Evolutionary conservation across 2,329 filamentous ascomycete species (phyloP).

Genomic region (Knufia fluminis): DNA sequence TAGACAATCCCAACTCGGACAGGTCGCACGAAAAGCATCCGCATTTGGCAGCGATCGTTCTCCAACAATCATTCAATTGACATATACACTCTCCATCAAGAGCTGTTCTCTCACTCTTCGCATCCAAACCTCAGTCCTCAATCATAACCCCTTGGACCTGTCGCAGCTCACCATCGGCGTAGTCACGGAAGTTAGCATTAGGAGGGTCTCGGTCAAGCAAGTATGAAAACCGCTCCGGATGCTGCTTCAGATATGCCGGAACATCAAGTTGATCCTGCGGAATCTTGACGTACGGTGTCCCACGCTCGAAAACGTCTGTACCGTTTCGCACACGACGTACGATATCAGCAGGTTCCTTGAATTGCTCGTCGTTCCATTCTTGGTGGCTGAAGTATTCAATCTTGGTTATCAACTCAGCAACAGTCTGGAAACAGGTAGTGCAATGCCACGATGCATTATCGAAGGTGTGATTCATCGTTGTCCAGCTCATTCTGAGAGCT

Average conservation of each 20-base stretch:
- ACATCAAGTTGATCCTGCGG: constrained; percentile 44
- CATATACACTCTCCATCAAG: no score
- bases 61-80: no score
- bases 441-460: constrained; percentile 54
- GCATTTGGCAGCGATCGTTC: no score
- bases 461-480: constrained; percentile 23
- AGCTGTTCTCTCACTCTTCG: no score
- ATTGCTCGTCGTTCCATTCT: constrained; percentile 43
- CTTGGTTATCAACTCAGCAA: constrained; percentile 48
- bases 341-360: constrained; percentile 41
- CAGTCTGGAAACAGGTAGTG: constrained; percentile 50
- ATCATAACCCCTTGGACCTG: no score
- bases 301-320: constrained; percentile 47
- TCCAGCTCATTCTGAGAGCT: constrained; percentile 42
- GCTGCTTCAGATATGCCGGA: constrained; percentile 38
- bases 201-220: constrained; percentile 33
- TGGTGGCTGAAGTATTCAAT: constrained; percentile 49
- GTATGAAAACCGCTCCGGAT: constrained; percentile 29
- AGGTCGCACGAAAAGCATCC: no score
- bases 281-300: constrained; percentile 34
- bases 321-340: constrained; percentile 44
- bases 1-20: no score
- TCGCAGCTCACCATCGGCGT: no score
- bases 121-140: no score
- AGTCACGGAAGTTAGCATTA: constrained; percentile 33